phyloP scores from a whole-genome alignment of 139 green algal species.

The Chlorella sp. region DNA sequence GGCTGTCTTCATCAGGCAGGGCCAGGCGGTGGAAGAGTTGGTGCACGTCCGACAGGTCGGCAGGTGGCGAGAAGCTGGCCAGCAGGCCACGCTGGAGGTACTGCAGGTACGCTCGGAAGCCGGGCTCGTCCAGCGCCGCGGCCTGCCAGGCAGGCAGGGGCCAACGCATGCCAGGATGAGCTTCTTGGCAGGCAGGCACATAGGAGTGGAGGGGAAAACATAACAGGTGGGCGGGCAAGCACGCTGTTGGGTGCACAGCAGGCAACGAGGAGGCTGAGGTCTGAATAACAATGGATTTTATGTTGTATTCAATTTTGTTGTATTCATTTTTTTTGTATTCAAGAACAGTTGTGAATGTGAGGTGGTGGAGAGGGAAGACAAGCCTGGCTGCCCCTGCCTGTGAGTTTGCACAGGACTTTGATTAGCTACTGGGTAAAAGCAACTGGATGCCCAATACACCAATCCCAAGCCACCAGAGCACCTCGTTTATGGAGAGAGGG shows the following conservation, averaged over 20 bases:
- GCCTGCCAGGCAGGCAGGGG: not conserved
- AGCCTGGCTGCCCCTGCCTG: too few relatives aligned
- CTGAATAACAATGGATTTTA: too few relatives aligned
- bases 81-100: conserved; percentile 23
- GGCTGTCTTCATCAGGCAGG: not conserved
- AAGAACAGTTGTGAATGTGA: too few relatives aligned
- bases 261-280: too few relatives aligned
- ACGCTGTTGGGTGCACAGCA: too few relatives aligned
- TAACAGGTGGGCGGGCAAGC: not conserved
- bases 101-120: conserved; percentile 5
- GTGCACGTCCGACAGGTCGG: conserved; percentile 8
- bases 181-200: not conserved
- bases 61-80: conserved; percentile 11
- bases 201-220: too few relatives aligned
- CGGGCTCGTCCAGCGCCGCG: not conserved
- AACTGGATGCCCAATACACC: not conserved
- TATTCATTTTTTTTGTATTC: too few relatives aligned
- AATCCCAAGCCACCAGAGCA: not conserved
- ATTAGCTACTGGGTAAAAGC: too few relatives aligned
- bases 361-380: too few relatives aligned
- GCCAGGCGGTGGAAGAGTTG: conserved; percentile 1
- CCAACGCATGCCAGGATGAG: not conserved
- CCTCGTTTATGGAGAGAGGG: conserved; percentile 1
- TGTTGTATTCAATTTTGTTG: too few relatives aligned
- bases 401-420: too few relatives aligned